Evolutionary conservation across 2,329 filamentous ascomycete species (phyloP).

Genomic region (Venturia asperata): DNA sequence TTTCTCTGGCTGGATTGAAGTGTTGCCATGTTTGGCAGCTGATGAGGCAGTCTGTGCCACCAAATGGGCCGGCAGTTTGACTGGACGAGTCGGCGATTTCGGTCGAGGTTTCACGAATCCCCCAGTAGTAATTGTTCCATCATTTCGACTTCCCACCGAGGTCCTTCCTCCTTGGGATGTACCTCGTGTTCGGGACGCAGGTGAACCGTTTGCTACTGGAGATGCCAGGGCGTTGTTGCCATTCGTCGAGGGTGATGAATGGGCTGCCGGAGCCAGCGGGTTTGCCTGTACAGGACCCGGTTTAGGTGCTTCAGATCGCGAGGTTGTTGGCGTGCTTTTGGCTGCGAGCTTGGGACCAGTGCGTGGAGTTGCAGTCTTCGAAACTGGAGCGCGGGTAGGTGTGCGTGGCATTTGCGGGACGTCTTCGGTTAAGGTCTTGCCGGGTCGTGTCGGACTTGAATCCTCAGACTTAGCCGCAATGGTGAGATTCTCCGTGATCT

Average conservation of each 20-base stretch:
- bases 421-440: background rate
- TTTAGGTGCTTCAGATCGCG: background rate
- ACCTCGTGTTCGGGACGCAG: background rate
- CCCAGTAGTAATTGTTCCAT: constrained; percentile 21
- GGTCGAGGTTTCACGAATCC: constrained; percentile 35
- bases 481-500: background rate
- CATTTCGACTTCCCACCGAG: background rate
- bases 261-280: background rate
- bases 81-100: constrained; percentile 61
- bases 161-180: background rate
- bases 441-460: background rate
- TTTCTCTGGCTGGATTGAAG: constrained; percentile 24
- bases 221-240: constrained; percentile 5
- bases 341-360: background rate
- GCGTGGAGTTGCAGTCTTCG: background rate
- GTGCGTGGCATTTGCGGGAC: background rate
- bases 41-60: constrained; percentile 65
- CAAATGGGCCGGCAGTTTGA: constrained; percentile 59
- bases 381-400: background rate
- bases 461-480: background rate
- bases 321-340: background rate
- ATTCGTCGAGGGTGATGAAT: background rate
- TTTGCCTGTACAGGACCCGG: background rate
- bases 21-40: constrained; percentile 51
- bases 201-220: background rate